Evolutionary conservation across 1,139 yeast species (phyloP).

Genomic region (Fermentozyma sake): DNA sequence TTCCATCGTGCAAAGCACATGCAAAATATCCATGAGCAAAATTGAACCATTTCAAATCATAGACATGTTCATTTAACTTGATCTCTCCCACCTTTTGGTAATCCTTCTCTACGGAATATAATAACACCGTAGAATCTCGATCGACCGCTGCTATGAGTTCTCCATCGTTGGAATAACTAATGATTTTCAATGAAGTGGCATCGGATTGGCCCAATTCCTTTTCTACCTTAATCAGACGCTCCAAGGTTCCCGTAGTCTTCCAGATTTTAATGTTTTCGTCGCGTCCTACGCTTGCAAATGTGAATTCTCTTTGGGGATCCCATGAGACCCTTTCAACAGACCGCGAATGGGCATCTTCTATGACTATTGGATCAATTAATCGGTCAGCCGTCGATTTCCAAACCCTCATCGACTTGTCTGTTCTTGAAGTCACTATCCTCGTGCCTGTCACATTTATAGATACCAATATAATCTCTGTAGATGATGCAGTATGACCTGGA

Average conservation of each 20-base stretch:
- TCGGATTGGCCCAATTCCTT: conserved; percentile 10
- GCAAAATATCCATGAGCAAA: conserved; percentile 24
- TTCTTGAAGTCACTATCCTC: conserved; percentile 41
- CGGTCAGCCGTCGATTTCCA: conserved; percentile 35
- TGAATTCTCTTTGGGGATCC: conserved; percentile 51
- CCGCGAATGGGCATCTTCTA: conserved; percentile 42
- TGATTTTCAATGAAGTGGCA: conserved; percentile 22
- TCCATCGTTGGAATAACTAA: conserved; percentile 53
- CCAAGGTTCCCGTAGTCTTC: conserved; percentile 39
- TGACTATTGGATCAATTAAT: conserved; percentile 29
- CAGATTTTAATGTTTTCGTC: conserved; percentile 55
- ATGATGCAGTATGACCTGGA: conserved; percentile 19
- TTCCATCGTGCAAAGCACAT: conserved; percentile 39
- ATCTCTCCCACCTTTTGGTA: conserved; percentile 24
- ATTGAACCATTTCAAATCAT: conserved; percentile 30
- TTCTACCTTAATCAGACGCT: conserved; percentile 29
- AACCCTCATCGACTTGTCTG: conserved; percentile 41
- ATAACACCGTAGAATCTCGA: conserved; percentile 25
- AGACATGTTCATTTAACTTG: conserved; percentile 24
- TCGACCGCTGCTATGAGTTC: conserved; percentile 46
- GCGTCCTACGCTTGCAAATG: conserved; percentile 57
- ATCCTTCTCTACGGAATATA: conserved; percentile 23
- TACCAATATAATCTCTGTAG: conserved; percentile 29
- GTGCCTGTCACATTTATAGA: conserved; percentile 40
- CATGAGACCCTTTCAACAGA: conserved; percentile 53